phyloP scores from a whole-genome alignment of 2,329 filamentous ascomycete genomes.

The Aspergillus sp. region DNA sequence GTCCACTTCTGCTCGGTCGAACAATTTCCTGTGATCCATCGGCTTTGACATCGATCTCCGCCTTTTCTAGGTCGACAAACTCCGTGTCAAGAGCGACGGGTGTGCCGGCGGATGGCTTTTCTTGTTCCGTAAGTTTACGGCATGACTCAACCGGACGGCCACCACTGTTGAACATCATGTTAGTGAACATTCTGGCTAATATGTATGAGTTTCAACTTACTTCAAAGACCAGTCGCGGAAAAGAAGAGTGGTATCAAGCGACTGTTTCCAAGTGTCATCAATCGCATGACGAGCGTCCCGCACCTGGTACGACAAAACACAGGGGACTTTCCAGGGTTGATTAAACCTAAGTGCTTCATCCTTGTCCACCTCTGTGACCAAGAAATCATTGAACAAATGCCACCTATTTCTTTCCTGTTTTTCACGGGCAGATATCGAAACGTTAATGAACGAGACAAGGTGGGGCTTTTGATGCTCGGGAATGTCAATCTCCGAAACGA shows the following conservation, averaged over 20 bases:
- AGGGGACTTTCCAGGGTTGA: conserved; percentile 84
- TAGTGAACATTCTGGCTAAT: too few relatives aligned
- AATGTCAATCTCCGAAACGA: conserved; percentile 84
- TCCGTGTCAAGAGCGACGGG: conserved; percentile 91
- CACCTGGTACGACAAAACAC: conserved; percentile 77
- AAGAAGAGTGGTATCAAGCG: conserved; percentile 75
- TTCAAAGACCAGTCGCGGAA: conserved; percentile 63
- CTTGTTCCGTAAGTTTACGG: conserved; percentile 41
- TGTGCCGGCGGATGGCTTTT: conserved; percentile 63
- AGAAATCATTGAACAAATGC: conserved; percentile 97
- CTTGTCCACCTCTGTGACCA: conserved; percentile 71
- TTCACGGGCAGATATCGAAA: conserved; percentile 43
- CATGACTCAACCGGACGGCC: conserved; percentile 34
- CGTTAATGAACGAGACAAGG: conserved; percentile 84
- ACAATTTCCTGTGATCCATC: conserved; percentile 90
- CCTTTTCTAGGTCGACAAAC: conserved; percentile 86
- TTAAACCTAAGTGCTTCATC: conserved; percentile 88
- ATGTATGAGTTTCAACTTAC: conserved; percentile 18
- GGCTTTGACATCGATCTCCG: conserved; percentile 93
- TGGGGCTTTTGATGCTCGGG: conserved; percentile 81
- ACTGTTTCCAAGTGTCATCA: conserved; percentile 78
- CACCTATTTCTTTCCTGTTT: conserved; percentile 62
- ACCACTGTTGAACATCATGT: conserved; percentile 16
- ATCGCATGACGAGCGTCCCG: conserved; percentile 74
- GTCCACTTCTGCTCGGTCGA: conserved; percentile 77